Evolutionary conservation across 176 grass and related monocot genomes (phyloP).

Genomic region (Bonia amplexicaulis): DNA sequence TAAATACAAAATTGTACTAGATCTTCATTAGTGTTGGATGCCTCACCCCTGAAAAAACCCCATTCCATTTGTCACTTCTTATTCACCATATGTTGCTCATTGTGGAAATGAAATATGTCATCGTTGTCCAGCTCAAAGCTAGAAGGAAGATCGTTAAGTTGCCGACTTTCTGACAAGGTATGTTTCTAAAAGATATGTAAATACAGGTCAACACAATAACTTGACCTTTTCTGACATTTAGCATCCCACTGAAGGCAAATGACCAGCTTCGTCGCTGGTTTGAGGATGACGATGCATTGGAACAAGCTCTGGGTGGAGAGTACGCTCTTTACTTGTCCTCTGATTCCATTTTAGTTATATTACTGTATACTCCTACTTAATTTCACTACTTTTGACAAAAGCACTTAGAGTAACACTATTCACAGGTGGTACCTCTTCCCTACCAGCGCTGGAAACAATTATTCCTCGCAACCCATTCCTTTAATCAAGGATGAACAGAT

Average conservation of each 20-base stretch:
- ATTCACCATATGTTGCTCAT: constrained; percentile 15
- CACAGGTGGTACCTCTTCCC: constrained; percentile 87
- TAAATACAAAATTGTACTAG: neutral
- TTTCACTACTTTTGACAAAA: neutral
- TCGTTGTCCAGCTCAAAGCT: constrained; percentile 67
- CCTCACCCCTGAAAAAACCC: neutral
- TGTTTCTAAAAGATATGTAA: neutral
- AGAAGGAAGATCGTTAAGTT: constrained; percentile 79
- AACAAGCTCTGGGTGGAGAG: constrained; percentile 92
- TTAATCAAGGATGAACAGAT: constrained; percentile 71
- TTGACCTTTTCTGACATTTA: constrained; percentile 36
- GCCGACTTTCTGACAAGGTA: constrained; percentile 91
- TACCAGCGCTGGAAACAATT: constrained; percentile 22
- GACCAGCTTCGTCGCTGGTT: constrained; percentile 84
- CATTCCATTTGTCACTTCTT: neutral
- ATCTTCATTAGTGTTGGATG: neutral
- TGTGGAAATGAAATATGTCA: neutral
- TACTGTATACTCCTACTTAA: neutral
- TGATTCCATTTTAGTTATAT: constrained; percentile 6
- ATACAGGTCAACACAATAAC: neutral
- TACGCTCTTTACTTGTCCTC: constrained; percentile 37
- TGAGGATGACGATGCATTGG: constrained; percentile 92
- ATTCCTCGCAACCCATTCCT: constrained; percentile 48
- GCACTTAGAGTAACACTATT: constrained; percentile 16
- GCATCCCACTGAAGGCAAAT: constrained; percentile 55